Percentiles rank a stretch among this genome's conserved stretches.
phyloP scores from a whole-genome alignment of 2,329 filamentous ascomycete genomes.

The Microsporum audouinii region DNA sequence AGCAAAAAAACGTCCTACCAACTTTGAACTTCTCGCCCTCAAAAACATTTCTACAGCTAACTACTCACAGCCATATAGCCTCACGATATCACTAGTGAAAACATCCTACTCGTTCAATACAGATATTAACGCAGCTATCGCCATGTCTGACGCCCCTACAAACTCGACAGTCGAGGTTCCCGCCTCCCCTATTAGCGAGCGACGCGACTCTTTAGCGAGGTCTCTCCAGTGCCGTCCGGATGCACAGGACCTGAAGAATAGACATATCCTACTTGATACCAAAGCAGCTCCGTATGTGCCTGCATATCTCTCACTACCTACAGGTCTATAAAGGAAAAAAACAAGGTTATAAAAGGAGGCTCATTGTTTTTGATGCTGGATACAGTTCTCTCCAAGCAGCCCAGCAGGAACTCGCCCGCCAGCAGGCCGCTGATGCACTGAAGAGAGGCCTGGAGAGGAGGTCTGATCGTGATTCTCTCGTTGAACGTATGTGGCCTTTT shows the following conservation, averaged over 20 bases:
- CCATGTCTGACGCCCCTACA: neutral
- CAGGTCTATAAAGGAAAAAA: neutral
- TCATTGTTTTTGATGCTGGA: neutral
- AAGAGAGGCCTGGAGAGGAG: constrained; percentile 54
- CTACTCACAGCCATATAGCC: neutral
- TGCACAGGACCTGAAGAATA: constrained; percentile 53
- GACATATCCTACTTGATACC: constrained; percentile 57
- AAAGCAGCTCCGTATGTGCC: constrained; percentile 52
- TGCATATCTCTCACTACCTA: neutral
- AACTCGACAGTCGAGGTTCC: constrained; percentile 40
- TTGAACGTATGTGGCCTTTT: constrained; percentile 54
- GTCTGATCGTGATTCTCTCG: constrained; percentile 59
- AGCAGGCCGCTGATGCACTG: constrained; percentile 50
- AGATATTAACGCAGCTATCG: neutral
- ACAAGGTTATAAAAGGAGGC: neutral
- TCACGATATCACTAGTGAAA: neutral
- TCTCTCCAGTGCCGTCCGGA: constrained; percentile 60
- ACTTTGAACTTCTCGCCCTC: neutral
- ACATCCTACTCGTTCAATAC: neutral
- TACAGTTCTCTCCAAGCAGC: constrained; percentile 43
- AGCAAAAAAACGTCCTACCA: neutral
- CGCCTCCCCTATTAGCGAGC: constrained; percentile 44
- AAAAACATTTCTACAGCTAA: neutral
- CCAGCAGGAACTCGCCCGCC: constrained; percentile 53
- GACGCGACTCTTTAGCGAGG: constrained; percentile 58